Conservation (phyloP, 768 basidiomycete genomes). For the Rhodotorula diobovata region DNA sequence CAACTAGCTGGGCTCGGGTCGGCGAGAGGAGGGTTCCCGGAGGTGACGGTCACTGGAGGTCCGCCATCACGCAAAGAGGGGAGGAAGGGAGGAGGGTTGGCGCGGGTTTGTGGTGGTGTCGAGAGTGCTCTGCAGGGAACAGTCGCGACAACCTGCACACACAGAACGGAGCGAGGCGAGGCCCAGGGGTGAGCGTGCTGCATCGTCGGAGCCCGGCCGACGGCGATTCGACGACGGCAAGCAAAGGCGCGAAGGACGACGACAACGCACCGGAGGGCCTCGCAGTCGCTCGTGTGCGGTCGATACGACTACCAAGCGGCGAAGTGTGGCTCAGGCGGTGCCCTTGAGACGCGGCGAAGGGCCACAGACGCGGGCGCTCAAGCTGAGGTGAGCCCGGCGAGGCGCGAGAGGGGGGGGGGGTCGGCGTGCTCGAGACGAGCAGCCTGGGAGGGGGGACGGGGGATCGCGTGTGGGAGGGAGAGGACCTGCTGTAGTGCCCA, state of each 20-base stretch:
- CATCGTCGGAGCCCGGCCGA: no score
- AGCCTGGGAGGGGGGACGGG: background rate
- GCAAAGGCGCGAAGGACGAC: no score
- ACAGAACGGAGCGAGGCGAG: background rate
- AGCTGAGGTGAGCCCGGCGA: no score
- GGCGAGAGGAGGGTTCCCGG: background rate
- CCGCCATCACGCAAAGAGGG: background rate
- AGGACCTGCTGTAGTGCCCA: background rate
- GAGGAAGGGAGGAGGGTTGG: background rate
- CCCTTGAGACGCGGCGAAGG: background rate
- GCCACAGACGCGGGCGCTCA: no score
- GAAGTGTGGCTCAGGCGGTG: background rate
- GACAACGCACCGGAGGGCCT: background rate
- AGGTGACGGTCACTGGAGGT: background rate
- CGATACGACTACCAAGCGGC: background rate
- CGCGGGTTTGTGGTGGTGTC: background rate
- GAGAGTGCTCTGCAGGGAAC: no score
- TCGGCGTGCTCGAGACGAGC: background rate
- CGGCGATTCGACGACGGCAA: no score
- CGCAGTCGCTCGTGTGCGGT: no score
- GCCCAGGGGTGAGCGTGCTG: no score
- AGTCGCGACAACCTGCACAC: background rate
- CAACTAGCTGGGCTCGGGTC: background rate
- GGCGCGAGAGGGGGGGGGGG: background rate
- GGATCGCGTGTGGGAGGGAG: background rate